These are phyloP conservation scores for Arxiozyma telluris DNA, from an alignment of 1,139 yeast genomes.

Conservation along the genomic window DNA sequence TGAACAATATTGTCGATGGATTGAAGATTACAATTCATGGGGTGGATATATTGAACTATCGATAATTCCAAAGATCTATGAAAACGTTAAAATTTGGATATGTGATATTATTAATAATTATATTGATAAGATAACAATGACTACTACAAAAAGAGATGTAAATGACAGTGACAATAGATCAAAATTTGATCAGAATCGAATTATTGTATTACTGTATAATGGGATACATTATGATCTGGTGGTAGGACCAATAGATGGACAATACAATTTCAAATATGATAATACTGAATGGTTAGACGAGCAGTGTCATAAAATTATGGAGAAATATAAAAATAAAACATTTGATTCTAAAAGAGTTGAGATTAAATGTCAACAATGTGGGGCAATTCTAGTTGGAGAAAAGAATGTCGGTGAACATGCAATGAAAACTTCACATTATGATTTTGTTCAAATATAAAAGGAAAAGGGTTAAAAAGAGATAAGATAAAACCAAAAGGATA, in stretches of 20 bases:
- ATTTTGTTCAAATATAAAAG: slow-evolving; percentile 46
- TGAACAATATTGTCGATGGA: slow-evolving; percentile 54
- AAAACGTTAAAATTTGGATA: slow-evolving; percentile 1
- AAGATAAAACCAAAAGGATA: no score
- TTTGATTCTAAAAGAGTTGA: slow-evolving; percentile 60
- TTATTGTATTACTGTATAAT: slow-evolving; percentile 50
- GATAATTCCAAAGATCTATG: slow-evolving; percentile 39
- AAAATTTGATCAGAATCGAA: slow-evolving; percentile 24
- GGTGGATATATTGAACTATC: slow-evolving; percentile 81
- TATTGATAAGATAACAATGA: slow-evolving; percentile 43
- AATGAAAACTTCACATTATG: slow-evolving; percentile 49
- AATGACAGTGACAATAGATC: background rate
- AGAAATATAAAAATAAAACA: slow-evolving; percentile 49
- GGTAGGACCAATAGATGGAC: slow-evolving; percentile 20
- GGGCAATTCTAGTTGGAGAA: slow-evolving; percentile 50
- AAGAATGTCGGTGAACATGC: slow-evolving; percentile 63
- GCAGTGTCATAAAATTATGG: slow-evolving; percentile 26
- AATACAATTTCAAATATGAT: background rate
- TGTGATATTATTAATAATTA: slow-evolving; percentile 19
- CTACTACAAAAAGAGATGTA: no score
- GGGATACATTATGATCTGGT: slow-evolving; percentile 75
- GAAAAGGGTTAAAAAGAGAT: background rate
- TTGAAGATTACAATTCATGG: slow-evolving; percentile 55
- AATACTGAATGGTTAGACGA: slow-evolving; percentile 30
- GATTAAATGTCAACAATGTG: slow-evolving; percentile 53